Evolutionary conservation across 441 rosid genomes (phyloP), one percentile per base, ranked within the genome.

Genomic region (Erysimum cheiri): DNA sequence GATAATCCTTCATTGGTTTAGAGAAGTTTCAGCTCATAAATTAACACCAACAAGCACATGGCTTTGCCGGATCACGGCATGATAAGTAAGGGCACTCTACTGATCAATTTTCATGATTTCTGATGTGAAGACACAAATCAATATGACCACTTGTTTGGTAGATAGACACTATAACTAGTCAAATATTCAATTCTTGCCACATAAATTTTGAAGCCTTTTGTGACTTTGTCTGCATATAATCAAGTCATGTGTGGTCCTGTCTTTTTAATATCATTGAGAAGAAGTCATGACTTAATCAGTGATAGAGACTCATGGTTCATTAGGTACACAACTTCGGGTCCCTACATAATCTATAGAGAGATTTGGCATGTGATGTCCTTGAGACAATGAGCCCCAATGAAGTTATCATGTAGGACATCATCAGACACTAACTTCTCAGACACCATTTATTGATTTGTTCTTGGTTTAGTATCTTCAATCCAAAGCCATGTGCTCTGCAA

Each of bases 61-160:
- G 78, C 48, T 69, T 63, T 75, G 71, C 75, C 67, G 74, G 78
- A 75, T 74, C 78, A 63, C 78, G 61, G 74, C 37, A 46, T 68
- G 65, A 62, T 69, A 56, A 10, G 47, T 14, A 68, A 54, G 74
- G 78, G 61, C n/a, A 74, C 78, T 44, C 32, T 56, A 31, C 17
- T 75, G 33, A 63, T 60, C 52, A 60, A 46, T 63, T 6, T 60
- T 67, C 55, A 59, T 67, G 35, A 40, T 66, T 60, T 60, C 15
- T 68, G 74, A 68, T 54, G 64, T 68, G 70, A 47, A 46, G 54
- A 68, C 70, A 47, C 13, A 68, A 46, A 46, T 56, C 19, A 63
- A 63, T 31, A 48, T 37, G 67, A 57, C 74, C 74, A 75, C 74
- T 69, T 48, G 66, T 74, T 74, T 17, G 74, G 63, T 75, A 69